Conservation (phyloP, 2,329 filamentous ascomycete genomes). For the Byssochlamys sp. region DNA sequence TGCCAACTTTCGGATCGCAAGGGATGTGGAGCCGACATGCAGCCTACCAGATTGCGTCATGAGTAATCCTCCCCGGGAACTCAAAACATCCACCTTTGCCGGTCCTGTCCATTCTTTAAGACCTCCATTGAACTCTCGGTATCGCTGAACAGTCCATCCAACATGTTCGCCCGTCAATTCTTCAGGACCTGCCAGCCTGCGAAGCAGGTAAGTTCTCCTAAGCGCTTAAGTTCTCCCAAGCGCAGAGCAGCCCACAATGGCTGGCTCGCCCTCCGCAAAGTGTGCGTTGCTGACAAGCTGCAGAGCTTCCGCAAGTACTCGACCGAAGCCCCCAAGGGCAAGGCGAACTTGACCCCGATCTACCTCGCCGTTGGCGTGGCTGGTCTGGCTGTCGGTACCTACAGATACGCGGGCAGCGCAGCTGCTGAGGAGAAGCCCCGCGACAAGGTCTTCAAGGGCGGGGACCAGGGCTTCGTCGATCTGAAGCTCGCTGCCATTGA, state of each 20-base stretch:
- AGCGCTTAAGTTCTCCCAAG: constrained; percentile 30
- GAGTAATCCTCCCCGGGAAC: constrained; percentile 8
- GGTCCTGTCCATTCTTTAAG: constrained; percentile 1
- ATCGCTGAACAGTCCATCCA: constrained; percentile 19
- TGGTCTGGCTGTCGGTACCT: constrained; percentile 47
- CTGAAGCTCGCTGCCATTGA: constrained; percentile 72
- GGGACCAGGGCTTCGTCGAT: constrained; percentile 79
- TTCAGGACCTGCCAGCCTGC: constrained; percentile 57
- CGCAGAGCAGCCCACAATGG: constrained; percentile 3
- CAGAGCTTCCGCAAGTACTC: constrained; percentile 66
- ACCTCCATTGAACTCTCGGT: constrained; percentile 1
- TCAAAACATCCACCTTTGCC: not conserved
- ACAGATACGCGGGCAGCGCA: constrained; percentile 36
- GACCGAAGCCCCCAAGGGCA: constrained; percentile 45
- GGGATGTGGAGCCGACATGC: not conserved
- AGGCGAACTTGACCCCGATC: constrained; percentile 49
- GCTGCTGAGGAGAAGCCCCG: constrained; percentile 26
- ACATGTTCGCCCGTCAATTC: constrained; percentile 59
- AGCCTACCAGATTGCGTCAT: constrained; percentile 21
- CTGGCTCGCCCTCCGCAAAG: not conserved
- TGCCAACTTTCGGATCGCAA: not conserved
- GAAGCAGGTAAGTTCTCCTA: constrained; percentile 47
- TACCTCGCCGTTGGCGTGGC: constrained; percentile 37
- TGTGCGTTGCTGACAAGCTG: constrained; percentile 1
- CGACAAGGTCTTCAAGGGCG: constrained; percentile 60